These are phyloP conservation scores for grape (Vitis vinifera) DNA, from an alignment of 164 flowering plant species.

Conservation along the genomic window DNA sequence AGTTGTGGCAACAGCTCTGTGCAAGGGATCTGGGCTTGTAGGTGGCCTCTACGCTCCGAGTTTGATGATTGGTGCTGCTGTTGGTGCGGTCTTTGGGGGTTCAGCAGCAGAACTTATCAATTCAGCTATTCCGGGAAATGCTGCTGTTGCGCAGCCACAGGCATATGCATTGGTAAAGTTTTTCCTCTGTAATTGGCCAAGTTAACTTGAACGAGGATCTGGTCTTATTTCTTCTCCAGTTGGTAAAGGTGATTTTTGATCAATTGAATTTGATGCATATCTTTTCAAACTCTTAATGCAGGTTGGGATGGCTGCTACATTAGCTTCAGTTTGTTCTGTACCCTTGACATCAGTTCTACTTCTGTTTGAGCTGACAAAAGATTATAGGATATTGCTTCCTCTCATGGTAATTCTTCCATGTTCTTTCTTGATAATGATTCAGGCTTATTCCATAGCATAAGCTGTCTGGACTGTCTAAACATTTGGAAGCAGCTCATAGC, in stretches of 20 bases:
- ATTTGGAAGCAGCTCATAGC: slow-evolving; percentile 1
- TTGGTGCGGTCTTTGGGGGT: slow-evolving; percentile 99
- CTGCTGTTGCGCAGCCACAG: slow-evolving; percentile 97
- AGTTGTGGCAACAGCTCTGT: slow-evolving; percentile 94
- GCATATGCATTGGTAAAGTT: slow-evolving; percentile 89
- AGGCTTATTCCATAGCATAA: too few species aligned
- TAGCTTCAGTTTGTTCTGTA: slow-evolving; percentile 96
- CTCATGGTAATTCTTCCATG: slow-evolving; percentile 66
- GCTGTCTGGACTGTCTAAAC: not conserved
- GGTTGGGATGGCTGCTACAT: slow-evolving; percentile 99
- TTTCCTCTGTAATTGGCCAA: slow-evolving; percentile 2
- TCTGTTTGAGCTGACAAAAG: slow-evolving; percentile 95
- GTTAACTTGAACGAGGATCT: not conserved
- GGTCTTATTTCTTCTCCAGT: not conserved
- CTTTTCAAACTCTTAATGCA: slow-evolving; percentile 29
- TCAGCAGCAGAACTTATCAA: slow-evolving; percentile 89
- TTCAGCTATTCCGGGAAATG: slow-evolving; percentile 94
- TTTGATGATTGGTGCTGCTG: slow-evolving; percentile 99
- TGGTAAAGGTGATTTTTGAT: not conserved
- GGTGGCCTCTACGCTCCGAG: slow-evolving; percentile 99
- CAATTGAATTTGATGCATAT: not conserved
- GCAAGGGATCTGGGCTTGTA: slow-evolving; percentile 98
- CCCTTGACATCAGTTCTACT: slow-evolving; percentile 96
- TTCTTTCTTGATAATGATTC: not conserved
- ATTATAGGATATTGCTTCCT: slow-evolving; percentile 95